Evolutionary conservation across 2,329 filamentous ascomycete genomes (phyloP), one percentile per base, ranked within the genome.

Genomic region (Blastomyces percursus): DNA sequence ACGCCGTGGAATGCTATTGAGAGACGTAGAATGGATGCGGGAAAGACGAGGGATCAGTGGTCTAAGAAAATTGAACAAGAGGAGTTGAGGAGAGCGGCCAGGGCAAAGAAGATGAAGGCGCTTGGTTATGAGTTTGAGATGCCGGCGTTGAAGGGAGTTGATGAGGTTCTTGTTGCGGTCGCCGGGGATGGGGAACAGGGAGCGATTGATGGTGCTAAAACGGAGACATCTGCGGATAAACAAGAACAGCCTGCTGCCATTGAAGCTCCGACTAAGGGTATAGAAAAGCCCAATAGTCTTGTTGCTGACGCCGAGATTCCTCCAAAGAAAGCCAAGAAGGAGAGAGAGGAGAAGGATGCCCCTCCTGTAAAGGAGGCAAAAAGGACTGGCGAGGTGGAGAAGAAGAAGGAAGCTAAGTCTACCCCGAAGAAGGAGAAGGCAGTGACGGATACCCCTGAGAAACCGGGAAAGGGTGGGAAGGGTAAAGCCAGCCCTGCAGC

Each of bases 1-100:
- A 86, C 93, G 14, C 93, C 94, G 24, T 88, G 90, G 82, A 94
- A 91, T 77, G 89, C 89, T 78, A 88, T 97, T 74, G 89, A 88
- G 64, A 90, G 90, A 59, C 81, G 85, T 69, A 83, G 85, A 69
- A 81, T 97, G 67, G 85, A 87, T 70, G 85, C 87, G 72, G 88
- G 89, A 51, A 83, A 84, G 67, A 84, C 87, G 24, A 85, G 91
- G 71, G 84, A 87, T 44, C 80, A 81, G n/a, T 99, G 94, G 94
- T 80, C 86, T 64, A 84, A 84, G 77, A 88, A 86, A 73, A 84
- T 94, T 61, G 78, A 81, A 61, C 85, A 83, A 69, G 92, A 96
- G 79, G 83, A 88, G 74, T 80, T 83, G 74, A 86, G 84, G 75
- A 82, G 94, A 61, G 77, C 79, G 46, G 80, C 81, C 67, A 89